A percentile compares a stretch with the other conserved stretches of the same genome.
Conservation (phyloP, 2,329 filamentous ascomycete species). For the Nothophaeocryptopus gaeumannii region DNA sequence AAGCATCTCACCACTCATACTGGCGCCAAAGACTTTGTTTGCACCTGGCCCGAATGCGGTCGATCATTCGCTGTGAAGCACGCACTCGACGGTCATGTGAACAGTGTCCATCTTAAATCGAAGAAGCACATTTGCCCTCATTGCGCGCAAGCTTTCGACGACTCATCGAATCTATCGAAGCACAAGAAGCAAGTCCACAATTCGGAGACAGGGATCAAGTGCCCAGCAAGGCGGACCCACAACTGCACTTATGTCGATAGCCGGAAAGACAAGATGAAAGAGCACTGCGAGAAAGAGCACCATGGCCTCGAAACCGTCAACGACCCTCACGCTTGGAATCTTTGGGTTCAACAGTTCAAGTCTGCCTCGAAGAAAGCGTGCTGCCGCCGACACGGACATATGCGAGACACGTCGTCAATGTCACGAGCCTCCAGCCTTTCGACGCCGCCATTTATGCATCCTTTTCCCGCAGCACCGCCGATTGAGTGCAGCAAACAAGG, state of each 20-base stretch:
- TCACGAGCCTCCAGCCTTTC: slow-evolving; percentile 21
- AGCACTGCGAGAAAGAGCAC: slow-evolving; percentile 26
- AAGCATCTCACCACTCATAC: slow-evolving; percentile 68
- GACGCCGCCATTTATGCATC: slow-evolving; percentile 10
- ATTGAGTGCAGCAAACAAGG: slow-evolving; percentile 27
- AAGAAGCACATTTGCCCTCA: slow-evolving; percentile 45
- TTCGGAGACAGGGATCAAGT: slow-evolving; percentile 24
- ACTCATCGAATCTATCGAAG: slow-evolving; percentile 36
- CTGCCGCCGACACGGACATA: slow-evolving; percentile 16
- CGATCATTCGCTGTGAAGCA: slow-evolving; percentile 66
- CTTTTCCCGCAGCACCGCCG: slow-evolving; percentile 11
- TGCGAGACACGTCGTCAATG: slow-evolving; percentile 16
- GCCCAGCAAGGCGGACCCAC: slow-evolving; percentile 23
- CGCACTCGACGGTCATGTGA: slow-evolving; percentile 57
- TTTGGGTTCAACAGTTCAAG: slow-evolving; percentile 27
- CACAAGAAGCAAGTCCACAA: slow-evolving; percentile 32
- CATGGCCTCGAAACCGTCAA: slow-evolving; percentile 24
- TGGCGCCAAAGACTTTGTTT: slow-evolving; percentile 62
- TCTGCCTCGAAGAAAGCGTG: slow-evolving; percentile 21
- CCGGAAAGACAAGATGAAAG: slow-evolving; percentile 27
- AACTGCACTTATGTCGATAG: slow-evolving; percentile 27
- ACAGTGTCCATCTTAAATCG: slow-evolving; percentile 51
- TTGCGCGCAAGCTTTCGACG: slow-evolving; percentile 36
- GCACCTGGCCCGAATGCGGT: slow-evolving; percentile 38
- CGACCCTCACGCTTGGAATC: slow-evolving; percentile 25